Evolutionary conservation across 169 alveolate species (phyloP).

Genomic region (Plasmodium sp.): DNA sequence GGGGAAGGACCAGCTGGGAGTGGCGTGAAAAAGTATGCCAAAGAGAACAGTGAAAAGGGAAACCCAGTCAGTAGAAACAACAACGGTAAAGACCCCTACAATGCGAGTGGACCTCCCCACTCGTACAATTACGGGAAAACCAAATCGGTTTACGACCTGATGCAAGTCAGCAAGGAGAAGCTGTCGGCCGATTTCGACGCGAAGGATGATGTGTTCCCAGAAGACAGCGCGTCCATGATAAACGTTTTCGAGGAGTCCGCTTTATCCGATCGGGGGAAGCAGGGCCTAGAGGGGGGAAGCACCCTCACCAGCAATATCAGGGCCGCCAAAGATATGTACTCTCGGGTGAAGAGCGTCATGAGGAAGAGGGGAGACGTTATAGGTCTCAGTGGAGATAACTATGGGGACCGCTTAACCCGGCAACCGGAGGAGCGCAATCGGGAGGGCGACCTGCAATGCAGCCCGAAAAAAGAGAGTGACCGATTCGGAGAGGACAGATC

Average conservation of each 20-base stretch:
- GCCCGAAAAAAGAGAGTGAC: not conserved
- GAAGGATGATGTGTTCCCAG: constrained; percentile 60
- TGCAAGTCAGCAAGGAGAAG: not conserved
- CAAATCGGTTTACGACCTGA: constrained; percentile 2
- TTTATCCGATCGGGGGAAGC: not conserved
- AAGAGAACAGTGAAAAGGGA: not conserved
- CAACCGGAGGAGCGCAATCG: not conserved
- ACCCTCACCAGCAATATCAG: constrained; percentile 14
- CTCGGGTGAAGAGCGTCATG: constrained; percentile 19
- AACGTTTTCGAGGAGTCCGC: constrained; percentile 21
- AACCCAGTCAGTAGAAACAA: not conserved
- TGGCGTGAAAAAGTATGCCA: not conserved
- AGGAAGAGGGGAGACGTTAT: not conserved
- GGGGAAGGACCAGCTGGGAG: not conserved
- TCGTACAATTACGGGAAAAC: not conserved
- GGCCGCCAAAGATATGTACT: constrained; percentile 19
- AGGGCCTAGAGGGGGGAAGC: not conserved
- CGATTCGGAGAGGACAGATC: constrained; percentile 8
- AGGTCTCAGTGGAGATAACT: not conserved
- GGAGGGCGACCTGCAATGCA: not conserved
- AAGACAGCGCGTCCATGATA: constrained; percentile 71
- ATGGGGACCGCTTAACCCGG: not conserved
- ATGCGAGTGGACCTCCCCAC: not conserved
- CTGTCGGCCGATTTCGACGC: constrained; percentile 6
- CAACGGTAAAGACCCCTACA: not conserved